Evolutionary conservation across 176 grass and related monocot genomes (phyloP).

Genomic region (Puccinellia tenuiflora): DNA sequence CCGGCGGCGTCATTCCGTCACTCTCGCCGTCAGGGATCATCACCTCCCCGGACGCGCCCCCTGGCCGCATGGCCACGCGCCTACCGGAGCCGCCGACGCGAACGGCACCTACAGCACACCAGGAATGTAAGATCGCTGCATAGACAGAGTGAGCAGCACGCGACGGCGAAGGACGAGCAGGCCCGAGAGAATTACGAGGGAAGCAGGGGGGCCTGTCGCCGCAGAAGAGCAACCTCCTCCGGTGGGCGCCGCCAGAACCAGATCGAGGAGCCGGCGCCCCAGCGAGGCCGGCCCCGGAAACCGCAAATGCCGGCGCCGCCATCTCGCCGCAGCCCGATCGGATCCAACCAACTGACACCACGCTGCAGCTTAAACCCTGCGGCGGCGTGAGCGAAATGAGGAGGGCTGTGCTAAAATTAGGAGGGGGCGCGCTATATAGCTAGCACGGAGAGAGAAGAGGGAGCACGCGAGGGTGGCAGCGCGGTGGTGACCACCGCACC

Average conservation of each 20-base stretch:
- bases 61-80: conserved; percentile 19
- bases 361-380: conserved; percentile 26
- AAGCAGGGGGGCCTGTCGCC: conserved; percentile 1
- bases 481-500: neutral
- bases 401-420: neutral
- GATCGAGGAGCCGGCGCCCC: conserved; percentile 22
- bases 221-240: neutral
- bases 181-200: conserved; percentile 21
- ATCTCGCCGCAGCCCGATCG: conserved; percentile 13
- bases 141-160: too few species aligned
- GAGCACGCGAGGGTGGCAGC: conserved; percentile 16
- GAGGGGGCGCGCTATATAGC: conserved; percentile 29
- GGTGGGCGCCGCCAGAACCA: neutral
- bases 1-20: conserved; percentile 22
- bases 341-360: neutral
- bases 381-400: conserved; percentile 14
- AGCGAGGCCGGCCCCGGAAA: conserved; percentile 37
- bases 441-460: neutral
- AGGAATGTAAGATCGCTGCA: neutral
- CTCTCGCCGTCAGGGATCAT: conserved; percentile 53
- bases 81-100: conserved; percentile 2
- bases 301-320: conserved; percentile 32
- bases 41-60: conserved; percentile 36
- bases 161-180: neutral
- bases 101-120: conserved; percentile 28